Base-by-base conservation (phyloP, 78 protist genomes). In the Pigoraptor vietnamica region DNA sequence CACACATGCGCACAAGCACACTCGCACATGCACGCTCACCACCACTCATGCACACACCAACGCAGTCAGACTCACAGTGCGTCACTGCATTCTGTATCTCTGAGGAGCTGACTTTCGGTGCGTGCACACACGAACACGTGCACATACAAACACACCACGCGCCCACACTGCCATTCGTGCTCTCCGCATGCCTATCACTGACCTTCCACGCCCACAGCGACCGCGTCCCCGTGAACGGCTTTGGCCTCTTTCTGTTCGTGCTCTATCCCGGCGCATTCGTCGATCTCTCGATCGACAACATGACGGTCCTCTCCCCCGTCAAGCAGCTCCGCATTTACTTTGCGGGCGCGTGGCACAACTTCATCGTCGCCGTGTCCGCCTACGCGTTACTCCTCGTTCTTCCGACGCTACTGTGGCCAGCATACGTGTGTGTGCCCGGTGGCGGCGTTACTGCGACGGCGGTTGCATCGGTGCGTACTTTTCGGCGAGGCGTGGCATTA, bases 261-360 rank as follows among this genome's bases (percentile, higher is more conserved):
- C 32, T 87, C 37, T 87, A 87, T 25, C 89, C 89, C n/a, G 89
- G 89, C 21, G 89, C 89, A 0, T 87, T 23, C 23, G 89, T 87
- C 79, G 89, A 87, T 0, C 55, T 87, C 36, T 48, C 1, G 33
- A 24, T 0, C 33, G 79, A 23, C 24, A n/a, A 37, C 29, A 32
- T 39, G 48, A 14, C 34, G 23, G 24, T 23, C n/a, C 36, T 24
- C 1, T 0, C 79, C 0, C 89, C 34, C 37, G 10, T 0, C 25
- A 10, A 9, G 0, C 48, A n/a, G 36, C 33, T 87, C 21, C 89
- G 67, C 33, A 39, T 87, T 2, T 37, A 23, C 23, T 1, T 1
- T n/a, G 89, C 89, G 19, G 89, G 89, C 29, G 67, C 24, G 33
- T 87, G 55, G 79, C 89, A 87, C 89, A 87, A 87, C 35, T 1